Conservation (phyloP, 352 stramenopile species). For the Peronospora belbahrii region DNA sequence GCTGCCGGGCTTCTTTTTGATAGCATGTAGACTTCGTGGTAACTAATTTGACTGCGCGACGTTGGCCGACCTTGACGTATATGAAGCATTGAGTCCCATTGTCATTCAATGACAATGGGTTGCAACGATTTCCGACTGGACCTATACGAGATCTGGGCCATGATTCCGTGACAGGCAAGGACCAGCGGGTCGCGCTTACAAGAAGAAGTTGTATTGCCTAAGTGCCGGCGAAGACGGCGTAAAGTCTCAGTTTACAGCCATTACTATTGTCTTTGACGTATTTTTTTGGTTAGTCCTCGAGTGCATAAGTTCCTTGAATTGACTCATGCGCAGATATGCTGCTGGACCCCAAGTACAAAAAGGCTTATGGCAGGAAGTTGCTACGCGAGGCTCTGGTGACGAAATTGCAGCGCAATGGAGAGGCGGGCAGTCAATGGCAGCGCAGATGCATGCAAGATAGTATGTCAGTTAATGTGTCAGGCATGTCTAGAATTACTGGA, state of each 20-base stretch:
- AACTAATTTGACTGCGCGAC: too few species aligned
- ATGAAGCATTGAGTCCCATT: too few species aligned
- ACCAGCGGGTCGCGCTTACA: too few species aligned
- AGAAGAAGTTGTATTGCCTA: too few species aligned
- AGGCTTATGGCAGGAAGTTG: conserved; percentile 71
- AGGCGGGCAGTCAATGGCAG: conserved; percentile 46
- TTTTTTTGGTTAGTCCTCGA: conserved; percentile 17
- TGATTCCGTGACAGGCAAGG: too few species aligned
- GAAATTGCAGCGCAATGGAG: conserved; percentile 58
- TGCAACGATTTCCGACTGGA: too few species aligned
- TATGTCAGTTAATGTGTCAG: conserved; percentile 10
- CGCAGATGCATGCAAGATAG: conserved; percentile 58
- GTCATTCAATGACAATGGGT: too few species aligned
- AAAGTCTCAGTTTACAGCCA: not conserved
- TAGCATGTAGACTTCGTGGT: conserved; percentile 49
- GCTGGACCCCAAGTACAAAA: conserved; percentile 72
- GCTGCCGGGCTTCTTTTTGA: conserved; percentile 79
- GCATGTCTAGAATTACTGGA: conserved; percentile 39
- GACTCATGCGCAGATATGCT: conserved; percentile 69
- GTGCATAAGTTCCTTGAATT: conserved; percentile 80
- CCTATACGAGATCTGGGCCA: too few species aligned
- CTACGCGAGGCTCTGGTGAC: conserved; percentile 51
- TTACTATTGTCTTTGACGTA: not conserved
- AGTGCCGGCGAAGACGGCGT: too few species aligned
- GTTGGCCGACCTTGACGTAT: conserved; percentile 25